Evolutionary conservation across 208 protist species (phyloP).

Genomic region (Trypanosoma cruzi): DNA sequence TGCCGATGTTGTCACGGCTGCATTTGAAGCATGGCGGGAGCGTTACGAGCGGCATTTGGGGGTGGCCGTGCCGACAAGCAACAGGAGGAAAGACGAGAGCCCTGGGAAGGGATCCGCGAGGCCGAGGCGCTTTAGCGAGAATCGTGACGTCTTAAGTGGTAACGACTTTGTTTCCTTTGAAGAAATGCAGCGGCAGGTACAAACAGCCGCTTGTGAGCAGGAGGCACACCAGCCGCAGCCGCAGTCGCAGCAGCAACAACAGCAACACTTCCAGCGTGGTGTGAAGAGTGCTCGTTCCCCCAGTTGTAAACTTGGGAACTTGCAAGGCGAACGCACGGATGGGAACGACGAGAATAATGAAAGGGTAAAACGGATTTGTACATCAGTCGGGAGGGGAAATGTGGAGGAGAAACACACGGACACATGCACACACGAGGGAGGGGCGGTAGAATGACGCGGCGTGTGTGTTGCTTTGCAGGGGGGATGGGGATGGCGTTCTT

Average conservation of each 20-base stretch:
- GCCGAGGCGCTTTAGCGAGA: neutral
- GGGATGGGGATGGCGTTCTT: too few relatives aligned
- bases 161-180: neutral
- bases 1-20: slow-evolving; percentile 18
- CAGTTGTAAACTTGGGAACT: neutral
- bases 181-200: neutral
- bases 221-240: neutral
- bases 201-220: neutral
- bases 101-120: slow-evolving; percentile 1
- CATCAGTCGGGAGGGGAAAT: neutral
- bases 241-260: neutral
- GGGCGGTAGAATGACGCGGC: too few relatives aligned
- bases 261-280: neutral
- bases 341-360: neutral
- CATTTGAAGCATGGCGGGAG: slow-evolving; percentile 37
- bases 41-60: slow-evolving; percentile 19
- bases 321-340: neutral
- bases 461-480: too few relatives aligned
- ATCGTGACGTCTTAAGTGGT: neutral
- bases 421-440: too few relatives aligned
- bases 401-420: too few relatives aligned
- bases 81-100: slow-evolving; percentile 28
- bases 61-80: slow-evolving; percentile 48
- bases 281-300: slow-evolving; percentile 1
- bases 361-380: neutral